Conservation (phyloP, 345 rosid species). For the Citrus trifoliata region DNA sequence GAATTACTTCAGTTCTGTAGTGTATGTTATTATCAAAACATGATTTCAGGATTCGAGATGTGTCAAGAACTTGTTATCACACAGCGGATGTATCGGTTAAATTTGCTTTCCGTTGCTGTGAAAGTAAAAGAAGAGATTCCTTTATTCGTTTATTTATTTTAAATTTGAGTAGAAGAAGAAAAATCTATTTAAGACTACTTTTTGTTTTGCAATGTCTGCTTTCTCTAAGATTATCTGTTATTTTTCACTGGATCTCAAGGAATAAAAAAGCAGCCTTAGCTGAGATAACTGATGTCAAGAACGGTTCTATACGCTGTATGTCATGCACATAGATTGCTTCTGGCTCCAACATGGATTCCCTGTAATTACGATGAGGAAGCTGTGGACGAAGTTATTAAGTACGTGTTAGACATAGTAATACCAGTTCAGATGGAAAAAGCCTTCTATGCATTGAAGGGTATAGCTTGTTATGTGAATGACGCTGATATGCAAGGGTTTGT, state of each 20-base stretch:
- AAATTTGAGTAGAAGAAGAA: not conserved
- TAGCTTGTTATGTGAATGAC: constrained; percentile 74
- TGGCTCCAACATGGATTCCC: constrained; percentile 91
- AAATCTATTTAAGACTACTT: not conserved
- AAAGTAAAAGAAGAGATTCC: not conserved
- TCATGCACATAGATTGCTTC: constrained; percentile 74
- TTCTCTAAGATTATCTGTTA: constrained; percentile 13
- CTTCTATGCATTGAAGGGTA: constrained; percentile 61
- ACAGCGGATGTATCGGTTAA: no score
- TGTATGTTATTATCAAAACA: no score
- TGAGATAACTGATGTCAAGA: constrained; percentile 57
- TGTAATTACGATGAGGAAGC: constrained; percentile 45
- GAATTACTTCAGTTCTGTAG: no score
- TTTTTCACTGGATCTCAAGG: constrained; percentile 61
- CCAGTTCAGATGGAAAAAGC: constrained; percentile 29
- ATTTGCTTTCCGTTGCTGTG: no score
- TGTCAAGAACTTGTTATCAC: no score
- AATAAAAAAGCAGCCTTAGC: constrained; percentile 65
- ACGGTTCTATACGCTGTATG: constrained; percentile 63
- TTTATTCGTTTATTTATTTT: not conserved
- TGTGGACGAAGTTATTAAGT: constrained; percentile 38
- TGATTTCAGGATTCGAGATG: no score
- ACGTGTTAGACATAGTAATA: constrained; percentile 36
- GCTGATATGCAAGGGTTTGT: constrained; percentile 42
- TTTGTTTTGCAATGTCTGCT: not conserved